phyloP scores from a whole-genome alignment of 75 land plant genomes.

The Cryptomeria japonica region DNA sequence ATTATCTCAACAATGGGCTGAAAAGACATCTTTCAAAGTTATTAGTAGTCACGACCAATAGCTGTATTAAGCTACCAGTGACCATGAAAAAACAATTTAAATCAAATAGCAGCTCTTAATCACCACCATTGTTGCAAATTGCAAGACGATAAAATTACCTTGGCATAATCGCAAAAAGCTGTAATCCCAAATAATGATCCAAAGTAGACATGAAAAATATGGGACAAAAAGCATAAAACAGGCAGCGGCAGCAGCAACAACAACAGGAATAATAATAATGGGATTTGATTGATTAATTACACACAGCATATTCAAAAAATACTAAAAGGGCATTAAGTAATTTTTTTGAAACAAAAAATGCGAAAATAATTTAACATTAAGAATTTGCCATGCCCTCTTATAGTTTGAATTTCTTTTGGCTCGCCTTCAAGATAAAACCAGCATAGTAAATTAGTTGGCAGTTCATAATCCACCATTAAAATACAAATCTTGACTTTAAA shows the following conservation, averaged over 20 bases:
- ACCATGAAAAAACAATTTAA: not conserved
- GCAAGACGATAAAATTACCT: not conserved
- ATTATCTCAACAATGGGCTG: not conserved
- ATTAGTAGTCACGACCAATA: not conserved
- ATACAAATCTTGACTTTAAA: not conserved
- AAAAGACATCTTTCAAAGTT: not conserved
- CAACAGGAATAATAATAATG: not conserved
- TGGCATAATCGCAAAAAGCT: too few relatives aligned
- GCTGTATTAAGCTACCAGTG: not conserved
- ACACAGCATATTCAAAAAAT: not conserved
- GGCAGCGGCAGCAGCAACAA: not conserved
- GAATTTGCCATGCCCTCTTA: not conserved
- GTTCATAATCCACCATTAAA: not conserved
- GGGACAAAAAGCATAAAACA: too few relatives aligned
- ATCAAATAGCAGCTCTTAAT: not conserved
- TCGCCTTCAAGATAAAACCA: not conserved
- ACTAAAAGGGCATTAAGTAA: not conserved
- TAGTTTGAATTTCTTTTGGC: not conserved
- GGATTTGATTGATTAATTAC: not conserved
- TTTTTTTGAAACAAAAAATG: not conserved
- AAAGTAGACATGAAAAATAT: too few relatives aligned
- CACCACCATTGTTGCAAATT: not conserved
- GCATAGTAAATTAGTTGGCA: not conserved
- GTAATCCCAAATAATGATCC: too few relatives aligned
- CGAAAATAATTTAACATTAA: not conserved